Base-by-base conservation (phyloP, 805 yeast genomes). In the Cyberlindnera euphorbiiphila region DNA sequence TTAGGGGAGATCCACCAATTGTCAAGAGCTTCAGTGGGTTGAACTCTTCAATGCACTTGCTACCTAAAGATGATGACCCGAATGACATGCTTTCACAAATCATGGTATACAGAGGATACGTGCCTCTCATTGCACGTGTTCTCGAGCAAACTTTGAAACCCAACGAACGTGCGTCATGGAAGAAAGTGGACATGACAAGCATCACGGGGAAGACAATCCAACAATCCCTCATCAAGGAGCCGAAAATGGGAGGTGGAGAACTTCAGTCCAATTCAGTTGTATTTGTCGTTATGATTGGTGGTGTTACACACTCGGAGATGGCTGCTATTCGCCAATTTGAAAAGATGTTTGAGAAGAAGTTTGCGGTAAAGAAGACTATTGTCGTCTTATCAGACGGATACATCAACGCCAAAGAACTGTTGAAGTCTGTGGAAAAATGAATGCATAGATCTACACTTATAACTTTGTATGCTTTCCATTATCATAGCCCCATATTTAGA, bases 281-380 rank as follows among this genome's bases (percentile, higher is more conserved):
- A 42, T 53, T 86, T 43, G 49, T 85, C 35, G 74, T 78, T 7
- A 61, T 82, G 44, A 53, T 89, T 27, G 98, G 98, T 11, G 98
- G 98, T 1, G 64, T 89, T 7, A 86, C 97, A 0, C 70, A 85
- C 54, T 78, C 93, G 8, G 98, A 91, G 59, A 66, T 89, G 13
- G 76, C 91, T 4, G 78, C 88, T 4, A 61, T 91, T 32, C 66
- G 80, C 50, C 71, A 68, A 37, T 66, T 85, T n/a, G 76, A 84
- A 39, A 61, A 64, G 32, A 66, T 65, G 17, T 43, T 65, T 24
- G 56, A 62, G 8, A 47, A 51, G 19, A 62, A 61, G 36, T 28
- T 29, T 17, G 64, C 60, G 25, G 49, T 59, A 12, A 42, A 55
- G 35, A 69, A 62, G 50, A 57, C 66, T 24, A 56, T 76, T 28